phyloP scores from a whole-genome alignment of 2,329 filamentous ascomycete species.

The Aspergillus jensenii region DNA sequence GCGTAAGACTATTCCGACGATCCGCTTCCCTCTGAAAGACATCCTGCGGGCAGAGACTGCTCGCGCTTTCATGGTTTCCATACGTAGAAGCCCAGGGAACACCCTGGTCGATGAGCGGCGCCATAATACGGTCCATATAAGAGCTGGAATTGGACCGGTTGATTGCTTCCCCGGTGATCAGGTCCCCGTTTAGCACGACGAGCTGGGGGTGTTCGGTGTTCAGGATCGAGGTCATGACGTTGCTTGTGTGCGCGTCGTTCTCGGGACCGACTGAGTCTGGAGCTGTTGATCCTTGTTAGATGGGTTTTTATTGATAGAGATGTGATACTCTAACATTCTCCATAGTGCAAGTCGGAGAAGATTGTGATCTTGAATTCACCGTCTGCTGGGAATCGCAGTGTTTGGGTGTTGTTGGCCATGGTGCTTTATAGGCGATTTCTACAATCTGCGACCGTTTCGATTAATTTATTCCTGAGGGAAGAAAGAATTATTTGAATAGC shows the following conservation, averaged over 20 bases:
- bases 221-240: too few species aligned
- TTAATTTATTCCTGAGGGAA: too few species aligned
- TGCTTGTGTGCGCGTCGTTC: too few species aligned
- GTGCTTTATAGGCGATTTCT: too few species aligned
- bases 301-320: too few species aligned
- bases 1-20: conserved; percentile 41
- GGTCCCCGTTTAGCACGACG: conserved; percentile 69
- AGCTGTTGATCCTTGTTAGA: too few species aligned
- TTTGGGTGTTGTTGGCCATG: neutral
- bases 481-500: too few species aligned
- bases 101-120: conserved; percentile 55
- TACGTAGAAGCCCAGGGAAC: conserved; percentile 68
- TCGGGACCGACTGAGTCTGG: too few species aligned
- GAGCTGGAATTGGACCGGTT: conserved; percentile 53
- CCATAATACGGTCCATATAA: conserved; percentile 61
- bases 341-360: neutral
- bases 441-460: too few species aligned
- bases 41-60: conserved; percentile 53
- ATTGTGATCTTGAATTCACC: neutral
- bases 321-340: conserved; percentile 42
- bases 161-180: conserved; percentile 68
- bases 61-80: conserved; percentile 67
- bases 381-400: neutral
- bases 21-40: conserved; percentile 44
- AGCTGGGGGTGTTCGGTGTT: conserved; percentile 44